Conservation (phyloP, 805 yeast genomes). For the Lipomyces yamadae region DNA sequence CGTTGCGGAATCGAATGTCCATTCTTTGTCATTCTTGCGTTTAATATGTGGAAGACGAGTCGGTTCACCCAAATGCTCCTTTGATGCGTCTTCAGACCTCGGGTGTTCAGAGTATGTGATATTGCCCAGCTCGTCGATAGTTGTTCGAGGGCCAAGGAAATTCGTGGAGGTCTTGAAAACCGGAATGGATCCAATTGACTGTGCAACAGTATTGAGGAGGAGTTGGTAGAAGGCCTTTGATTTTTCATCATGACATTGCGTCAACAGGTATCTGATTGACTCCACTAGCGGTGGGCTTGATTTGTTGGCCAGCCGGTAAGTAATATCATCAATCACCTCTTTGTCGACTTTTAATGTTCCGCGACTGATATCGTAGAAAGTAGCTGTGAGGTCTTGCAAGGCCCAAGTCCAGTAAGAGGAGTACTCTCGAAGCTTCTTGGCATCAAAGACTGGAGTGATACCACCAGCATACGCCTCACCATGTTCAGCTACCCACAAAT, state of each 20-base stretch:
- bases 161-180: constrained; percentile 33
- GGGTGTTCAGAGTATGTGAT: not conserved
- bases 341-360: constrained; percentile 88
- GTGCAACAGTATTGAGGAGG: constrained; percentile 88
- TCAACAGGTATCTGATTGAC: constrained; percentile 92
- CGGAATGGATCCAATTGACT: constrained; percentile 89
- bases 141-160: not conserved
- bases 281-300: constrained; percentile 89
- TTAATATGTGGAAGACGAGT: constrained; percentile 93
- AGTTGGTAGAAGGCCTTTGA: constrained; percentile 91
- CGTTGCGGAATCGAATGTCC: constrained; percentile 80
- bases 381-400: constrained; percentile 88
- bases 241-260: constrained; percentile 76
- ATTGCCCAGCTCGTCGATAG: not conserved
- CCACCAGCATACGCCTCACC: constrained; percentile 94
- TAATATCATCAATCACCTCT: constrained; percentile 92
- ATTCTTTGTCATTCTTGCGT: constrained; percentile 71
- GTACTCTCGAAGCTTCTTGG: constrained; percentile 90
- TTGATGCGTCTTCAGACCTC: too few species aligned
- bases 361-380: constrained; percentile 93
- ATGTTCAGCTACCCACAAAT: constrained; percentile 83
- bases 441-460: constrained; percentile 83
- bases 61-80: constrained; percentile 57
- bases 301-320: constrained; percentile 96
- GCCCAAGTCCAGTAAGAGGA: constrained; percentile 99